These are phyloP conservation scores for Lachancea nothofagi DNA, from an alignment of 805 yeast species.

Conservation along the genomic window DNA sequence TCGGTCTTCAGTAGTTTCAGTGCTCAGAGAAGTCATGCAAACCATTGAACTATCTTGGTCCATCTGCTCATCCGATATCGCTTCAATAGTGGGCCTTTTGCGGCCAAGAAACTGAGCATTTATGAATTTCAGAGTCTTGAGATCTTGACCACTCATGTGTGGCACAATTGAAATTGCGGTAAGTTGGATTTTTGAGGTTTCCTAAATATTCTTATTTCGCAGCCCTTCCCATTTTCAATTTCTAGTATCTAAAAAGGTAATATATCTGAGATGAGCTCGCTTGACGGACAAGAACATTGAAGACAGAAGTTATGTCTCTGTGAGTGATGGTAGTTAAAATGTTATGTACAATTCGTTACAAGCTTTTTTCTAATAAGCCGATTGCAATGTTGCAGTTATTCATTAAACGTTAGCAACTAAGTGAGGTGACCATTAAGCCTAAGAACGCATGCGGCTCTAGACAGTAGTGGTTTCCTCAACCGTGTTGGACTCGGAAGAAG, in stretches of 20 bases:
- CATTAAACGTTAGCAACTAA: slow-evolving; percentile 8
- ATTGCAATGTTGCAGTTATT: slow-evolving; percentile 5
- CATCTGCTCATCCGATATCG: slow-evolving; percentile 6
- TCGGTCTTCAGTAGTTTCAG: slow-evolving; percentile 29
- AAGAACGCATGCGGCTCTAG: neutral
- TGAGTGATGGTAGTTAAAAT: slow-evolving; percentile 1
- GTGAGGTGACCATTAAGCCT: neutral
- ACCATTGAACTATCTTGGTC: slow-evolving; percentile 12
- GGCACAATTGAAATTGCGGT: neutral
- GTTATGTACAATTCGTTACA: slow-evolving; percentile 8
- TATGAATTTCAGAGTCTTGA: slow-evolving; percentile 13
- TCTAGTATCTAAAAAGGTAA: no score
- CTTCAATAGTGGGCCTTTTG: slow-evolving; percentile 15
- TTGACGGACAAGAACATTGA: no score
- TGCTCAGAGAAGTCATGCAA: slow-evolving; percentile 21
- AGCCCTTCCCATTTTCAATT: no score
- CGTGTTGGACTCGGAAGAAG: slow-evolving; percentile 1
- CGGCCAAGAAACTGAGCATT: slow-evolving; percentile 21
- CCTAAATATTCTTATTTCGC: no score
- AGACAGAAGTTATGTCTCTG: no score
- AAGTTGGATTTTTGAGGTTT: slow-evolving; percentile 3
- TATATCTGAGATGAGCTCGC: no score
- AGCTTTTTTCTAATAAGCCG: neutral
- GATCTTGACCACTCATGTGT: slow-evolving; percentile 3
- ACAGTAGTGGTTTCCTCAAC: neutral